Conservation (phyloP, 1,139 yeast genomes). For the Sugiyamaella pinicola region DNA sequence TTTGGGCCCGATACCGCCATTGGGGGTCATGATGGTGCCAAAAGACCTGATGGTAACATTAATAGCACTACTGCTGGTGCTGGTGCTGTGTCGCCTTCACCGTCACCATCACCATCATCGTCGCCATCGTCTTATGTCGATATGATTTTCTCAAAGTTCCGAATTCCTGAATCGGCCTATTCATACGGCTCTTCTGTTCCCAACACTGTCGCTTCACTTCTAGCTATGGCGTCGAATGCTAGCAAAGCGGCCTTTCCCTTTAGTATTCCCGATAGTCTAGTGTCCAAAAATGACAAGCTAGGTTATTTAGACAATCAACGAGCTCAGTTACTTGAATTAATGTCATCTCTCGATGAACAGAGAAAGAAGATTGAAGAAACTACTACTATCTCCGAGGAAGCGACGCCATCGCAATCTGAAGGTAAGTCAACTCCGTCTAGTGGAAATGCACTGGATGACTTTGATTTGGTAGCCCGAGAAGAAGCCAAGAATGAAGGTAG, state of each 20-base stretch:
- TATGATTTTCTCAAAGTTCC: conserved; percentile 36
- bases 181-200: conserved; percentile 5
- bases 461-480: conserved; percentile 35
- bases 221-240: conserved; percentile 7
- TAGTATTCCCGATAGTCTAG: conserved; percentile 22
- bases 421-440: background rate
- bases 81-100: too few species aligned
- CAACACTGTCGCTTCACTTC: conserved; percentile 3
- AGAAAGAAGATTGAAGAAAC: conserved; percentile 26
- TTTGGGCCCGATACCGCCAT: conserved; percentile 25
- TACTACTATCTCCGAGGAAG: background rate
- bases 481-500: conserved; percentile 25
- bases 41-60: background rate
- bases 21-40: background rate
- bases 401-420: background rate
- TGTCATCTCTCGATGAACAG: conserved; percentile 31
- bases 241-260: conserved; percentile 9
- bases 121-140: conserved; percentile 26
- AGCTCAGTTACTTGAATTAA: conserved; percentile 27
- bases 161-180: conserved; percentile 30
- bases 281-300: conserved; percentile 28
- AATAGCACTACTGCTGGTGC: background rate
- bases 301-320: conserved; percentile 28
- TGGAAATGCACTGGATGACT: conserved; percentile 26
- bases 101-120: background rate